Conservation (phyloP, 2,329 filamentous ascomycete genomes). For the Trichoderma sp. region DNA sequence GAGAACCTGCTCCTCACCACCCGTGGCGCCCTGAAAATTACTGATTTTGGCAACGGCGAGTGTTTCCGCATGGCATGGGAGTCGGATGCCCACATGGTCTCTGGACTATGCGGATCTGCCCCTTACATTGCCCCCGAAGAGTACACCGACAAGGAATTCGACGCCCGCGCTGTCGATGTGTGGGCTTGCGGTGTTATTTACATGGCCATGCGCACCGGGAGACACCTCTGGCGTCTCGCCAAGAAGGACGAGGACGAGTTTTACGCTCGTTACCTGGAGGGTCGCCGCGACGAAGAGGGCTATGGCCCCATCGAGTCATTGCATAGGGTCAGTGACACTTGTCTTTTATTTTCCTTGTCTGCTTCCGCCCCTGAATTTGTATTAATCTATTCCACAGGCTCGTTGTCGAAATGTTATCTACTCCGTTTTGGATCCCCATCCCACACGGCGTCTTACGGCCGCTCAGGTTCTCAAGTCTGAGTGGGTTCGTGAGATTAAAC, state of each 20-base stretch:
- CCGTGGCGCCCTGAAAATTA: slow-evolving; percentile 92
- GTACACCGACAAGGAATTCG: slow-evolving; percentile 93
- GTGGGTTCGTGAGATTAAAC: slow-evolving; percentile 96
- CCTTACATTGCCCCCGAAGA: slow-evolving; percentile 98
- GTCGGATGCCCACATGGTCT: slow-evolving; percentile 96
- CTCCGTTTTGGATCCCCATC: slow-evolving; percentile 95
- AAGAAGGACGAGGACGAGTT: slow-evolving; percentile 98
- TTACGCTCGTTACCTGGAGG: slow-evolving; percentile 90
- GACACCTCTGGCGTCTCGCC: slow-evolving; percentile 95
- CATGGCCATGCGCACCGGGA: slow-evolving; percentile 98
- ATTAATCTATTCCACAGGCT: slow-evolving; percentile 58
- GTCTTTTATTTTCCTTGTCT: no score
- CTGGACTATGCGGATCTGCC: slow-evolving; percentile 91
- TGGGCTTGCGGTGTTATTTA: slow-evolving; percentile 99
- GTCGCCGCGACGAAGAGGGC: slow-evolving; percentile 89
- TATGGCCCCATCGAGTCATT: slow-evolving; percentile 96
- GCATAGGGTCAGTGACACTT: slow-evolving; percentile 71
- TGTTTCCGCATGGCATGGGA: slow-evolving; percentile 99
- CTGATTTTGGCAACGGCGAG: slow-evolving; percentile 97
- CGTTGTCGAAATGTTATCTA: slow-evolving; percentile 99
- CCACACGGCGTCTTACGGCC: slow-evolving; percentile 86
- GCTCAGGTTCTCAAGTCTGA: slow-evolving; percentile 97
- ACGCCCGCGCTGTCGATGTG: slow-evolving; percentile 94
- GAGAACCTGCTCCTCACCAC: slow-evolving; percentile 94
- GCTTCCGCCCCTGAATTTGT: neutral